These are phyloP conservation scores for Neonectria punicea DNA, from an alignment of 2,329 filamentous ascomycete species.

Conservation along the genomic window DNA sequence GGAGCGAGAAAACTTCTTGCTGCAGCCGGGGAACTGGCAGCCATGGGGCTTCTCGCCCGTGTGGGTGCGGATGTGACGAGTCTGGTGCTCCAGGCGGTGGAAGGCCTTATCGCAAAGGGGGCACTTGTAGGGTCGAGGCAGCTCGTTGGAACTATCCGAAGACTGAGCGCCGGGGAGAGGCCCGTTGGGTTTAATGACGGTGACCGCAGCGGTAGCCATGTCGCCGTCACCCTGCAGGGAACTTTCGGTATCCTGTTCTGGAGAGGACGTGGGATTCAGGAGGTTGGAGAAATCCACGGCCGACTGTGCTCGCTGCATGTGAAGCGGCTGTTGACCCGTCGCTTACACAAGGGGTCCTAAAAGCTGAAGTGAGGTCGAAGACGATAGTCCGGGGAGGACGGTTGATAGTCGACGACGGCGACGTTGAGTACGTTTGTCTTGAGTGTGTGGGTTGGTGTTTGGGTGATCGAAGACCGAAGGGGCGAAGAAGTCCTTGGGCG, in stretches of 20 bases:
- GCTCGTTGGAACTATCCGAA: slow-evolving; percentile 69
- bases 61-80: slow-evolving; percentile 91
- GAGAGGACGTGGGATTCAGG: slow-evolving; percentile 66
- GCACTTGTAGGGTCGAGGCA: slow-evolving; percentile 97
- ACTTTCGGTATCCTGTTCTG: slow-evolving; percentile 39
- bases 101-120: slow-evolving; percentile 98
- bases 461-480: slow-evolving; percentile 2
- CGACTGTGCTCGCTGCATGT: slow-evolving; percentile 80
- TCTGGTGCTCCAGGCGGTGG: slow-evolving; percentile 96
- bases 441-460: background rate
- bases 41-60: slow-evolving; percentile 98
- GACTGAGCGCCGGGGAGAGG: slow-evolving; percentile 70
- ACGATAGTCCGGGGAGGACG: slow-evolving; percentile 22
- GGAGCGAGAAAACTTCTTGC: slow-evolving; percentile 95
- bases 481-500: slow-evolving; percentile 11
- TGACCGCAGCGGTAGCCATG: slow-evolving; percentile 63
- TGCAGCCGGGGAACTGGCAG: slow-evolving; percentile 94
- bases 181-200: slow-evolving; percentile 70
- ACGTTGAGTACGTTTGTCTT: background rate
- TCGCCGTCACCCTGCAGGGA: slow-evolving; percentile 51
- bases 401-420: slow-evolving; percentile 16
- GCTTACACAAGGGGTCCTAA: slow-evolving; percentile 29
- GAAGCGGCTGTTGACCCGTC: slow-evolving; percentile 52
- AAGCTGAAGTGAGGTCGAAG: slow-evolving; percentile 27
- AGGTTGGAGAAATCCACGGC: slow-evolving; percentile 81